Evolutionary conservation across 1,284 basidiomycete species (phyloP), one percentile per base, ranked within the genome.

Genomic region (Cutaneotrichosporon sp.): DNA sequence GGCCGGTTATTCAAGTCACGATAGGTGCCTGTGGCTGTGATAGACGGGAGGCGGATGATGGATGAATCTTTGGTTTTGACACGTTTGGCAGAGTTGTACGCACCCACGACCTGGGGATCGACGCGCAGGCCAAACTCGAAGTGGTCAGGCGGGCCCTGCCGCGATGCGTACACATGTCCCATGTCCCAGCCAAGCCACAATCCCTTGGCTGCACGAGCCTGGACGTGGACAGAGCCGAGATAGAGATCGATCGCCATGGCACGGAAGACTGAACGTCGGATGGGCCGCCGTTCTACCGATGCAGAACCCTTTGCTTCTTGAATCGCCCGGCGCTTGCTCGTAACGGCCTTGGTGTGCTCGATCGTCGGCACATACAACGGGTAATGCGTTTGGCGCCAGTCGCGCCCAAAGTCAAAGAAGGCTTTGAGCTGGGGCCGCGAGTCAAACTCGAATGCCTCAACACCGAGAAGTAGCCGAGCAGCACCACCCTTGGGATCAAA

Each of bases 181-280:
- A 71, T 54, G 35, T 68, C 67, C 72, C 72, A 74, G 2, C 66
- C 57, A 9, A 74, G 49, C 68, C 68, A 72, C 8, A 72, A 58
- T 2, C 61, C 57, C 40, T 66, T 65, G 17, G 72, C 68, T 0
- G 68, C 69, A 10, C 68, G 54, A 1, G 68, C 54, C 23, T 67
- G 65, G 10, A 72, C 18, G 12, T 56, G 56, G 0, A 57, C 57
- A 0, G 52, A 41, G 15, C 55, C 55, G 20, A 74, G 17, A 10
- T 56, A 49, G 10, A 70, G 17, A 49, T 74, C 70, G 15, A 71
- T 17, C 12, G 46, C 50, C 41, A 59, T 56, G 21, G 39, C 26
- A n/a, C 42, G 23, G 14, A 40, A 22, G 8, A 51, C 34, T 18
- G 46, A 14, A 14, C 14, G 18, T 8, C 21, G 40, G 10, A 17